Base-by-base conservation (phyloP, 108 stramenopile species). In the Fragilaria crotonensis region DNA sequence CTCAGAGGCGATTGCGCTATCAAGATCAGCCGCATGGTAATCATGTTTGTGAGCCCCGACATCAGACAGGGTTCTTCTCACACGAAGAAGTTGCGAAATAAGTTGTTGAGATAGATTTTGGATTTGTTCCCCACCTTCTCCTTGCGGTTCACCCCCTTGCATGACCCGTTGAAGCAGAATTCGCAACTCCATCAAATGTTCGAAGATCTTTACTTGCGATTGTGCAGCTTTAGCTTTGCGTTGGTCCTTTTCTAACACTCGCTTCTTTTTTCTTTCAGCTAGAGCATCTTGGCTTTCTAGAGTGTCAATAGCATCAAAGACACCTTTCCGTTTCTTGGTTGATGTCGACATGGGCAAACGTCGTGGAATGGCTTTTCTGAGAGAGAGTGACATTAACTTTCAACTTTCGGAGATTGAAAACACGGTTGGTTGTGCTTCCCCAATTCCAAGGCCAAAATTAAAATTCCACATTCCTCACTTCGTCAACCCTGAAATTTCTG, bases 131-230 rank as follows among this genome's bases (percentile, higher is more conserved):
- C 27, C 41, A 17, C 5, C 11, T 0, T 30, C 66, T n/a, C n/a
- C n/a, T n/a, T n/a, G n/a, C n/a, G n/a, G n/a, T 2, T 67, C 59
- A 17, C 21, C 52, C 18, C 32, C 50, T 50, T 49, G 55, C 19
- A 83, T 29, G 36, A 74, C 66, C 17, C 90, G 72, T 25, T 91
- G 90, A 30, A 80, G 49, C 33, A 87, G 70, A 57, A 91, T 91
- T 1, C 85, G 72, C 49, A 72, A 67, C 56, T 91, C 85, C 33
- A 91, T 20, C 50, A 87, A 57, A 41, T 77, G 72, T 0, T 58
- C 45, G 52, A 82, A 68, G 2, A 90, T 57, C 47, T 81, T 73
- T 3, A 64, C 69, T 48, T 84, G 83, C 23, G 58, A 52, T 25
- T 78, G 62, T 0, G 81, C 79, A 25, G 83, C 85, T 20, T 57